Percentiles rank a stretch among this genome's conserved stretches.
Evolutionary conservation across 2,329 filamentous ascomycete genomes (phyloP).

Genomic region (Penicillium capsulatum): DNA sequence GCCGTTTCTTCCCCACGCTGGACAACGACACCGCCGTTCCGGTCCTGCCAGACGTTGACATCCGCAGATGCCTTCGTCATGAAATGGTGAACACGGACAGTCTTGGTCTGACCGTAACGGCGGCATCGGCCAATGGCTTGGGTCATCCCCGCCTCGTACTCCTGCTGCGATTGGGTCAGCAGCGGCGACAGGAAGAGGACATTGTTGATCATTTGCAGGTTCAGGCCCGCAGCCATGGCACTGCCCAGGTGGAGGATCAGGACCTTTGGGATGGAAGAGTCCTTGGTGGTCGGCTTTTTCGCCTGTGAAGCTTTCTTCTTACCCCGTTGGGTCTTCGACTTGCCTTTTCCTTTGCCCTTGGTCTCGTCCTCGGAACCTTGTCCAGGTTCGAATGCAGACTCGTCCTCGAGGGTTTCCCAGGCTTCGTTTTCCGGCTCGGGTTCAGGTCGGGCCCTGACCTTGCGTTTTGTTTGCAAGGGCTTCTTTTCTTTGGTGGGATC

Average conservation of each 20-base stretch:
- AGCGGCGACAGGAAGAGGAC: slow-evolving; percentile 60
- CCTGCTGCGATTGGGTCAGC: slow-evolving; percentile 47
- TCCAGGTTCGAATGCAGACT: too few species aligned
- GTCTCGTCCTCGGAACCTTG: too few species aligned
- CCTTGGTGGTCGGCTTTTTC: neutral
- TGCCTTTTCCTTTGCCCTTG: too few species aligned
- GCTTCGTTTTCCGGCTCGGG: too few species aligned
- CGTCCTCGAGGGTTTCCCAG: too few species aligned
- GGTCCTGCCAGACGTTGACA: slow-evolving; percentile 41
- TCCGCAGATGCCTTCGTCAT: slow-evolving; percentile 44
- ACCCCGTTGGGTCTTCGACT: too few species aligned
- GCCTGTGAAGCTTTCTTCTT: too few species aligned
- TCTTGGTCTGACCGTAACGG: slow-evolving; percentile 55
- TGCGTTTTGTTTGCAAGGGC: too few species aligned
- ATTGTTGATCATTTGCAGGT: slow-evolving; percentile 61
- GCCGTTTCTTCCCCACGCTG: neutral
- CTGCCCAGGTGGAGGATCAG: slow-evolving; percentile 56
- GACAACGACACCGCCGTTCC: neutral
- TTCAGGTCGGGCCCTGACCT: neutral
- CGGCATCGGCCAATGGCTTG: slow-evolving; percentile 61
- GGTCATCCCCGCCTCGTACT: slow-evolving; percentile 56
- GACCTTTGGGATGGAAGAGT: slow-evolving; percentile 37
- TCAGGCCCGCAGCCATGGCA: slow-evolving; percentile 59
- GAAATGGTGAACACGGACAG: slow-evolving; percentile 56
- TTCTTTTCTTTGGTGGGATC: neutral